Base-by-base conservation (phyloP, 2,329 filamentous ascomycete species). In the Drechslerella dactyloides region DNA sequence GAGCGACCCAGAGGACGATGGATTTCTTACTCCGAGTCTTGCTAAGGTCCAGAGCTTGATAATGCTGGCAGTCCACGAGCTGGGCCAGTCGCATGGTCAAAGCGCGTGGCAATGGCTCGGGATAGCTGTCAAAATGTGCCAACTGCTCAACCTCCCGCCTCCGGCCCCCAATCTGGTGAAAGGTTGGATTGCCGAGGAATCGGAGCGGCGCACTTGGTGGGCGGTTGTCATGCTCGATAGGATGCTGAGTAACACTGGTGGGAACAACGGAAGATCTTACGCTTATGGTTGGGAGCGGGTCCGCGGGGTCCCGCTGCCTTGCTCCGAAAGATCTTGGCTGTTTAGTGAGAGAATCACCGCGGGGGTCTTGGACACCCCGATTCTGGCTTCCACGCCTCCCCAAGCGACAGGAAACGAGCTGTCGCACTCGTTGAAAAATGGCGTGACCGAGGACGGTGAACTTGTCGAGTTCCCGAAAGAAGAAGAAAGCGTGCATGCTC, bases 211-310 rank as follows among this genome's bases (percentile, higher is more conserved):
- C 5, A 90, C 89, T 0, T 89, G 90, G 81, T 91, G 89, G 81
- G 90, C 88, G 75, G 90, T 88, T 76, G 87, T 89, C 68, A 86
- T 90, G 57, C 82, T 91, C 75, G 89, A 91, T 77, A 85, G 88
- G 1, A 73, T 73, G 69, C 54, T 73, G 17, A 73, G 69, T 42
- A 73, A 62, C 37, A 68, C 69, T 1, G 63, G 52, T 7, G 62
- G 57, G 23, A 68, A 56, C 19, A 53, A 56, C 35, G 62, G 68
- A 13, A 65, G 68, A 23, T 85, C 90, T 78, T 80, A 90, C 23
- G 85, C 87, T 37, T 87, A 85, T 75, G 88, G 88, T 19, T 85
- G 85, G 73, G 83, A 86, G 58, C 82, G 87, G 21, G 82, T 85
- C 1, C 83, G 84, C 13, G 86, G 85, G 76, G 82, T 90, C 48